Conservation (phyloP, 768 basidiomycete species). For the Amanita exitialis region DNA sequence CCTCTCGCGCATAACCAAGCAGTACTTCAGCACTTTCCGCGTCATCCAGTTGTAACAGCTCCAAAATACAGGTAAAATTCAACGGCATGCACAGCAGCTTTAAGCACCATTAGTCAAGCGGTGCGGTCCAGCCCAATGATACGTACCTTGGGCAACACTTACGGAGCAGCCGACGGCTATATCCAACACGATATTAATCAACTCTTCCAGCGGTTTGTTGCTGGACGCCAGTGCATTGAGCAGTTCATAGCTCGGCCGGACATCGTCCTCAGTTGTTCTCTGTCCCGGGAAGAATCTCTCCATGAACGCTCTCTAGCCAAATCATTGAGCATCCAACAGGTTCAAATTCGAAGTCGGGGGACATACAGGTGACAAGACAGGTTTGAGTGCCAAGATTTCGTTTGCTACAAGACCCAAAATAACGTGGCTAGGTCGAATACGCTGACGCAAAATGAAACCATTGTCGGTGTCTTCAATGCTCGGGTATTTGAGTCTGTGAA, state of each 20-base stretch:
- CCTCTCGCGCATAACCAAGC: slow-evolving; percentile 41
- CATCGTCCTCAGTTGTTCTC: slow-evolving; percentile 15
- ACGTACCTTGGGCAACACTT: slow-evolving; percentile 33
- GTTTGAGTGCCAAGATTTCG: slow-evolving; percentile 13
- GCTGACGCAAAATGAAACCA: slow-evolving; percentile 20
- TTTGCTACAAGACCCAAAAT: slow-evolving; percentile 23
- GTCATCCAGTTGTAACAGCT: slow-evolving; percentile 23
- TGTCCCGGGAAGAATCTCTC: neutral
- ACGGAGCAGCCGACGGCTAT: slow-evolving; percentile 38
- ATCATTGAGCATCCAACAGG: neutral
- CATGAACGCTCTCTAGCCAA: slow-evolving; percentile 1
- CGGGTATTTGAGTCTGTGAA: slow-evolving; percentile 3
- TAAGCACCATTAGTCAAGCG: neutral
- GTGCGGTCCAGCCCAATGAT: neutral
- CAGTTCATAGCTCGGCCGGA: slow-evolving; percentile 29
- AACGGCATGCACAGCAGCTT: slow-evolving; percentile 36
- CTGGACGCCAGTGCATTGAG: slow-evolving; percentile 24
- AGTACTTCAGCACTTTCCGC: slow-evolving; percentile 23
- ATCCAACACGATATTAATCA: slow-evolving; percentile 34
- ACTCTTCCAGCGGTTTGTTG: slow-evolving; percentile 27
- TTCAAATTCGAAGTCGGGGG: neutral
- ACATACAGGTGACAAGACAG: slow-evolving; percentile 1
- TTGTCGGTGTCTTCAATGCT: slow-evolving; percentile 17
- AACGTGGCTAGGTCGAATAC: slow-evolving; percentile 18
- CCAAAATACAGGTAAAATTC: slow-evolving; percentile 41